phyloP scores from a whole-genome alignment of 2,329 filamentous ascomycete genomes.

The Penicillium sp. region DNA sequence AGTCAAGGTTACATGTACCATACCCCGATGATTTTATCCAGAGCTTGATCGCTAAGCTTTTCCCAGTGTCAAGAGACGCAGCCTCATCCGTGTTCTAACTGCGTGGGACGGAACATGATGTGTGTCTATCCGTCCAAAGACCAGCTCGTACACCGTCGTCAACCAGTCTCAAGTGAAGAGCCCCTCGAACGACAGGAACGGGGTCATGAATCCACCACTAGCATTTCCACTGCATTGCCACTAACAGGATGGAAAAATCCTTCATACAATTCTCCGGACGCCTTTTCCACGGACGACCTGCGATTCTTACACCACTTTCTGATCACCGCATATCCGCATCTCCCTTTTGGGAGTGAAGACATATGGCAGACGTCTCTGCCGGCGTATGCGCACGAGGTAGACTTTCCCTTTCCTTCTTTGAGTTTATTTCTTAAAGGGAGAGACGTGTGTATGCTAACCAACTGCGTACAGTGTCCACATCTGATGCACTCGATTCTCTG shows the following conservation, averaged over 20 bases:
- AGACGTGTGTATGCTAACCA: background rate
- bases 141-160: background rate
- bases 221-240: background rate
- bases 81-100: background rate
- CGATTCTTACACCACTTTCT: constrained; percentile 62
- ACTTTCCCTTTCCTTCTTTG: background rate
- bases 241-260: background rate
- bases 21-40: background rate
- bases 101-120: background rate
- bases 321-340: constrained; percentile 62
- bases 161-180: background rate
- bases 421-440: background rate
- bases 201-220: background rate
- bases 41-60: too few relatives aligned
- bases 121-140: background rate
- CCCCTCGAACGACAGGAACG: background rate
- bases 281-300: constrained; percentile 41
- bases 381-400: background rate
- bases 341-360: constrained; percentile 68
- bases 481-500: constrained; percentile 2
- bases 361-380: constrained; percentile 73
- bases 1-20: background rate
- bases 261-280: background rate
- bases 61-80: constrained; percentile 1
- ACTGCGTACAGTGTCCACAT: background rate